These are phyloP conservation scores for Acanthochlamys bracteata DNA, from an alignment of 106 monocot genomes.

Conservation along the genomic window DNA sequence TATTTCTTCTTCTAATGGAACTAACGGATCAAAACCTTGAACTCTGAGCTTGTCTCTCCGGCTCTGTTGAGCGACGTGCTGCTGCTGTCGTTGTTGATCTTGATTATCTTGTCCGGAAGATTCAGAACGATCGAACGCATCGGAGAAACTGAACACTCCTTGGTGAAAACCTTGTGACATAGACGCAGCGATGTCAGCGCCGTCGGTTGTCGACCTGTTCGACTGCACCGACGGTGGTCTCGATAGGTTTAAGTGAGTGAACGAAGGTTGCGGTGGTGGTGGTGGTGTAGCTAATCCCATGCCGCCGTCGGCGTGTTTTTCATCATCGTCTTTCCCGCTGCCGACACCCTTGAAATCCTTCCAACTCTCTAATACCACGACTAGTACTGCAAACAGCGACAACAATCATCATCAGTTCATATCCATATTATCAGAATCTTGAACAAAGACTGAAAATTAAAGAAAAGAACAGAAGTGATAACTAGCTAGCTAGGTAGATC, in stretches of 20 bases:
- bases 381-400: too few relatives aligned
- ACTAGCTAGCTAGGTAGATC: too few relatives aligned
- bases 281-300: slow-evolving; percentile 60
- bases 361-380: background rate
- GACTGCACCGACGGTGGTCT: background rate
- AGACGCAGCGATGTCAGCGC: slow-evolving; percentile 26
- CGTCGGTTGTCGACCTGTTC: background rate
- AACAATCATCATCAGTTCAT: too few relatives aligned
- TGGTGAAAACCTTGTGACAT: slow-evolving; percentile 96
- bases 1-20: slow-evolving; percentile 23
- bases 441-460: too few relatives aligned
- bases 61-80: slow-evolving; percentile 57
- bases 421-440: too few relatives aligned
- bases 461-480: too few relatives aligned
- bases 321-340: background rate
- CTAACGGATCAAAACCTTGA: slow-evolving; percentile 37
- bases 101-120: slow-evolving; percentile 3
- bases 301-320: slow-evolving; percentile 25
- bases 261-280: slow-evolving; percentile 6
- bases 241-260: slow-evolving; percentile 6
- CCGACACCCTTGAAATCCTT: background rate
- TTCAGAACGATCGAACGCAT: slow-evolving; percentile 34
- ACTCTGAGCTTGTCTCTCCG: slow-evolving; percentile 73
- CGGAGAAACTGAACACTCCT: slow-evolving; percentile 61
- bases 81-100: slow-evolving; percentile 7